Conservation (phyloP, 352 stramenopile genomes). For the Phytopythium mirpurense region DNA sequence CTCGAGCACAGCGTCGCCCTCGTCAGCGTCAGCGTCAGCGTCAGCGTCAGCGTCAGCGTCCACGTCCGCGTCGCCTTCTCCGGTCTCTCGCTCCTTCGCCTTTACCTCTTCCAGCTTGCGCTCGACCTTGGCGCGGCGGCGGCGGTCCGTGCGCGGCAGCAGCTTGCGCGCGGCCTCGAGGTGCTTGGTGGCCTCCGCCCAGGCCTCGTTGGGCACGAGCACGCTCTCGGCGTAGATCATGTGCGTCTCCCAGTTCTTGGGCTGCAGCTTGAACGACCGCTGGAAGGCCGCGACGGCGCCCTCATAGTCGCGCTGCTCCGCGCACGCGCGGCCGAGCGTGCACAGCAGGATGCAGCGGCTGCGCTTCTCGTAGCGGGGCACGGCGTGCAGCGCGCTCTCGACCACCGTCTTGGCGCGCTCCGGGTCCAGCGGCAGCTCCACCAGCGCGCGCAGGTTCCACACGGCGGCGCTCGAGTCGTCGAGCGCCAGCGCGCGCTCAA, state of each 20-base stretch:
- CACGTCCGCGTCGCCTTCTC: neutral
- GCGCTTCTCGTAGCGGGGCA: constrained; percentile 76
- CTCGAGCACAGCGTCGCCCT: neutral
- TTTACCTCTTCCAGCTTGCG: constrained; percentile 39
- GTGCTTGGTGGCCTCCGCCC: constrained; percentile 69
- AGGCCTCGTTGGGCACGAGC: constrained; percentile 64
- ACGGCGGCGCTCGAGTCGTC: constrained; percentile 54
- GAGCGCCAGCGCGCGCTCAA: constrained; percentile 72
- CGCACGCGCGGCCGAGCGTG: constrained; percentile 74
- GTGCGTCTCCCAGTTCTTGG: constrained; percentile 83
- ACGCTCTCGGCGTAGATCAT: constrained; percentile 81
- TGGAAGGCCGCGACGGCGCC: constrained; percentile 77
- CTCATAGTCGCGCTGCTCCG: constrained; percentile 58
- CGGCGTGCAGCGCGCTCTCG: constrained; percentile 55
- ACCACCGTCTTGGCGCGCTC: constrained; percentile 70
- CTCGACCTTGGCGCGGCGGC: constrained; percentile 39
- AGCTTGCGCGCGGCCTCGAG: constrained; percentile 52
- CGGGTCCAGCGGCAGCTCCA: constrained; percentile 63
- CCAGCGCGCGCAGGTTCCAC: constrained; percentile 79
- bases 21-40: neutral
- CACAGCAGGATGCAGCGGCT: constrained; percentile 85
- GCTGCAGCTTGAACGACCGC: constrained; percentile 69
- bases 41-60: neutral
- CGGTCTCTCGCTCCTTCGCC: neutral
- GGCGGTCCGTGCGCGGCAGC: constrained; percentile 50